phyloP scores from a whole-genome alignment of 2,329 filamentous ascomycete genomes.

The Aspergillus bombycis region DNA sequence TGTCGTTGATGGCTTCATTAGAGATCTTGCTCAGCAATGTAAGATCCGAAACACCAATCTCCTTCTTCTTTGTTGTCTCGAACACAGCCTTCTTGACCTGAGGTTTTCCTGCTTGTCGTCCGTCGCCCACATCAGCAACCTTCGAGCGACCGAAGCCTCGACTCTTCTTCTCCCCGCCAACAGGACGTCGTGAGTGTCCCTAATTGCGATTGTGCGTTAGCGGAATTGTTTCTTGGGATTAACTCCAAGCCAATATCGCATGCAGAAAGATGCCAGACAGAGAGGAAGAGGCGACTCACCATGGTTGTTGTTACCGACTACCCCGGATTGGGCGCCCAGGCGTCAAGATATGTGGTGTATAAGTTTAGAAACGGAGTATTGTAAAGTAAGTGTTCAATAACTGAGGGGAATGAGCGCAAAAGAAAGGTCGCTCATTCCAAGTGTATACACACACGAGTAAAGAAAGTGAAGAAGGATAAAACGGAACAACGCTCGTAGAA shows the following conservation, averaged over 20 bases:
- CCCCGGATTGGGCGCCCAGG: constrained; percentile 34
- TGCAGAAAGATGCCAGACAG: background rate
- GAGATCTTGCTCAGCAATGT: constrained; percentile 98
- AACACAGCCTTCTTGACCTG: constrained; percentile 95
- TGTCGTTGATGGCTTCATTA: constrained; percentile 99
- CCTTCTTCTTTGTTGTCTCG: constrained; percentile 97
- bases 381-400: constrained; percentile 14
- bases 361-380: constrained; percentile 21
- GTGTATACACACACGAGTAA: background rate
- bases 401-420: constrained; percentile 21
- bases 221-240: background rate
- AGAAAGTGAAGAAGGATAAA: constrained; percentile 8
- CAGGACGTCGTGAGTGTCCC: constrained; percentile 49
- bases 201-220: constrained; percentile 29
- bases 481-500: constrained; percentile 8
- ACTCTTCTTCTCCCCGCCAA: constrained; percentile 47
- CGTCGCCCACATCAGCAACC: constrained; percentile 46
- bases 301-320: constrained; percentile 35
- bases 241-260: background rate
- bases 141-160: constrained; percentile 47
- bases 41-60: constrained; percentile 96
- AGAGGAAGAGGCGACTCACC: constrained; percentile 29
- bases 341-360: constrained; percentile 35
- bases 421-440: constrained; percentile 23
- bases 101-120: constrained; percentile 53